Evolutionary conservation across 768 basidiomycete genomes (phyloP).

Genomic region (Boletus tomentosulus): DNA sequence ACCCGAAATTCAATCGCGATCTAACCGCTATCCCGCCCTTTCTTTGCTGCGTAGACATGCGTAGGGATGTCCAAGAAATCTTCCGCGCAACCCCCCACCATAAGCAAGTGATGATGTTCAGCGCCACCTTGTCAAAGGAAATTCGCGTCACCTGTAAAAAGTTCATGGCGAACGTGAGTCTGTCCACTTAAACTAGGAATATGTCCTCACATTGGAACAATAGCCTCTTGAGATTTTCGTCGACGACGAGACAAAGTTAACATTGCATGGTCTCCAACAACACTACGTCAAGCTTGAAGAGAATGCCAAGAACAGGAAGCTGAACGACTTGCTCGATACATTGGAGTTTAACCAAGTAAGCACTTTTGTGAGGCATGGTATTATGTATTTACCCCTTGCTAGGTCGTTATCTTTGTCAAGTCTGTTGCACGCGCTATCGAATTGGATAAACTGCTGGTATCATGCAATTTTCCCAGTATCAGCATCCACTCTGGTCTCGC

Average conservation of each 20-base stretch:
- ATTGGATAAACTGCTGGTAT: slow-evolving; percentile 90
- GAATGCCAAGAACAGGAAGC: slow-evolving; percentile 90
- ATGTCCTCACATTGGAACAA: neutral
- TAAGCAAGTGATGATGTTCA: slow-evolving; percentile 99
- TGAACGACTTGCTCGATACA: slow-evolving; percentile 92
- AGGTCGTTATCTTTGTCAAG: slow-evolving; percentile 99
- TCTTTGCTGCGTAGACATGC: slow-evolving; percentile 82
- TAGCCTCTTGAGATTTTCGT: slow-evolving; percentile 99
- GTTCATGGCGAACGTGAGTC: slow-evolving; percentile 95
- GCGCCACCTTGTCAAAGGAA: slow-evolving; percentile 95
- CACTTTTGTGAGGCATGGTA: neutral
- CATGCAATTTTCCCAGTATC: slow-evolving; percentile 98
- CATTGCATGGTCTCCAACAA: slow-evolving; percentile 96
- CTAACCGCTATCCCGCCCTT: slow-evolving; percentile 64
- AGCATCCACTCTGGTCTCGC: slow-evolving; percentile 92
- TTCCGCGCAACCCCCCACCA: slow-evolving; percentile 98
- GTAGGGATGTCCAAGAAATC: slow-evolving; percentile 99
- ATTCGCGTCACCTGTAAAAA: slow-evolving; percentile 98
- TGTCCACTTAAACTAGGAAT: neutral
- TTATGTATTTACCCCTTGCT: slow-evolving; percentile 1
- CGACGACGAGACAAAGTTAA: slow-evolving; percentile 98
- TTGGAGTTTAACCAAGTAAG: slow-evolving; percentile 97
- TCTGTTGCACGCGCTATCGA: slow-evolving; percentile 96
- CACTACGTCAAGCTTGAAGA: slow-evolving; percentile 98
- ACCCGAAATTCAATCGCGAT: slow-evolving; percentile 47